Base-by-base conservation (phyloP, 2,329 filamentous ascomycete species). In the Cadophora gregata region DNA sequence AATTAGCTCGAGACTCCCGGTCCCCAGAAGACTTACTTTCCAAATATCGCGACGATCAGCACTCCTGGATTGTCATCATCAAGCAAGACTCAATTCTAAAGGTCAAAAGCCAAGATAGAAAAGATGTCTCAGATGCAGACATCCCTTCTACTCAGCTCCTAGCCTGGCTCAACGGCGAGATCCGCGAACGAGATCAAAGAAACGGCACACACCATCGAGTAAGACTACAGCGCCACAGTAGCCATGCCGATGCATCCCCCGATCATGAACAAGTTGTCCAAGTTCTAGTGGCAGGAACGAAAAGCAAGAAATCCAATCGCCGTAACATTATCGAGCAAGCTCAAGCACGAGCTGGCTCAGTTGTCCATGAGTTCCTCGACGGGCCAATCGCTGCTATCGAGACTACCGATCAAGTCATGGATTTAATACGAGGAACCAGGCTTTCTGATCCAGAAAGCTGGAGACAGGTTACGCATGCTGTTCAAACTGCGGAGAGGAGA, bases 251-350 rank as follows among this genome's bases (percentile, higher is more conserved):
- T 12, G 53, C 66, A 5, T 33, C 36, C 6, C 73, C 72, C 62
- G 81, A 86, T 51, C 80, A 84, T 63, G 85, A 88, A 66, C 89
- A 91, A 72, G 91, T 95, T 64, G 93, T 98, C 55, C 90, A 91
- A 67, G 90, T 98, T n/a, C 84, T 97, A 4, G 86, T 93, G 6
- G 88, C 92, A 0, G 90, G 92, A 65, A 94, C 93, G 59, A 89
- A 90, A 73, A 93, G 90, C 78, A 97, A 97, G 80, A 98, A 97
- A 81, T 92, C 91, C 70, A 97, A 97, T 79, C 89, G 95, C 62
- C 89, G 89, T 75, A 90, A 90, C 31, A 93, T 98, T 59, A 89
- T 97, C 58, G 93, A 97, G 77, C 91, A 94, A 71, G 90, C 90
- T 68, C 88, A 88, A 79, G 77, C 76, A 65, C 84, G 81, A 70